phyloP scores from a whole-genome alignment of 352 stramenopile genomes.

The Globisporangium paddicum region DNA sequence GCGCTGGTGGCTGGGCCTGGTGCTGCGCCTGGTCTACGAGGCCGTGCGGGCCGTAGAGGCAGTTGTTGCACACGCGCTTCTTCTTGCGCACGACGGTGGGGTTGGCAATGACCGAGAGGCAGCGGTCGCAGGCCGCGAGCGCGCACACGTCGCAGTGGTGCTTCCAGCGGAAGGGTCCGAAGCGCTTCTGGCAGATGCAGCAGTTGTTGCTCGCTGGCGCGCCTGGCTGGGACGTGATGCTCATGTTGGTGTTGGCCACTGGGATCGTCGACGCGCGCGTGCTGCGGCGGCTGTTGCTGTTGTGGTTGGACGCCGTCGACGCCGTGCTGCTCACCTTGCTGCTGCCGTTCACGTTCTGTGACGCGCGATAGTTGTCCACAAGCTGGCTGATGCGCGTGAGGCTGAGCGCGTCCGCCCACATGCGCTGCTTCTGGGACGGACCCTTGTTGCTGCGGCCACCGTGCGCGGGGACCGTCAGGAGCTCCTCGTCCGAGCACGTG shows the following conservation, averaged over 20 bases:
- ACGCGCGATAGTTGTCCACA: constrained; percentile 37
- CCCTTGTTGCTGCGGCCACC: constrained; percentile 15
- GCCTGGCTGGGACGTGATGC: constrained; percentile 8
- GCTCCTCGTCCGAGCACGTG: constrained; percentile 34
- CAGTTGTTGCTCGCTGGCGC: constrained; percentile 23
- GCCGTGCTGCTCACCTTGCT: background rate
- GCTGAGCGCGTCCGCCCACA: constrained; percentile 48
- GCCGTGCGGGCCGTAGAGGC: constrained; percentile 48
- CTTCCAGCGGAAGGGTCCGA: constrained; percentile 77
- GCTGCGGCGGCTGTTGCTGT: background rate
- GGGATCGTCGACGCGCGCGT: constrained; percentile 1
- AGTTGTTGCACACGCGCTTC: constrained; percentile 62
- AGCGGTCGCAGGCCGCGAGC: constrained; percentile 56
- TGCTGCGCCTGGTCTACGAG: constrained; percentile 9
- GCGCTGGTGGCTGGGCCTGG: background rate
- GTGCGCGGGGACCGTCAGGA: background rate
- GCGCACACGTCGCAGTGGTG: constrained; percentile 58
- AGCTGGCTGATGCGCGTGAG: constrained; percentile 56
- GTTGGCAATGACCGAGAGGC: constrained; percentile 54
- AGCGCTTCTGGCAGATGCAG: constrained; percentile 52
- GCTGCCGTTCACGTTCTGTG: constrained; percentile 3
- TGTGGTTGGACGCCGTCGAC: background rate
- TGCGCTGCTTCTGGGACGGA: constrained; percentile 34
- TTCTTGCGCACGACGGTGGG: constrained; percentile 46
- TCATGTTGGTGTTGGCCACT: constrained; percentile 6